Evolutionary conservation across 306 rosid species (phyloP).

Genomic region (Arachis hypogaea): DNA sequence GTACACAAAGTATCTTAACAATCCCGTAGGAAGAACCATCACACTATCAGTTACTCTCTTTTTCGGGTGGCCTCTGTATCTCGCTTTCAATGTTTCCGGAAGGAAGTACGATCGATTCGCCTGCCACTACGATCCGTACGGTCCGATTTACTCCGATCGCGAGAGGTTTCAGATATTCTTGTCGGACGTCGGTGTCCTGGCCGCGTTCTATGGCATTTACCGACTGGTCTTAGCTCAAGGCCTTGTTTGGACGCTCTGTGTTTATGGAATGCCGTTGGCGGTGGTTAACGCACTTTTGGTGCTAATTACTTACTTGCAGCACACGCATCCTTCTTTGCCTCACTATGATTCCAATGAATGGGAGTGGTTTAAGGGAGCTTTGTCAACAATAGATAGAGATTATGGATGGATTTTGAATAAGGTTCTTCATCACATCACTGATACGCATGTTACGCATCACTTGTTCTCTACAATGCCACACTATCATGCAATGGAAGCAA

Average conservation of each 20-base stretch:
- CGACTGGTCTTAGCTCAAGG: slow-evolving; percentile 49
- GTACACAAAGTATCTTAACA: slow-evolving; percentile 69
- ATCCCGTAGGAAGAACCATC: slow-evolving; percentile 60
- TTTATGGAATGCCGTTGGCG: slow-evolving; percentile 44
- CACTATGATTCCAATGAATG: slow-evolving; percentile 45
- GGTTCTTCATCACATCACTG: slow-evolving; percentile 39
- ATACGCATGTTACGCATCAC: slow-evolving; percentile 44
- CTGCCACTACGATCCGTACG: slow-evolving; percentile 72
- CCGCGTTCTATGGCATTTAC: slow-evolving; percentile 52
- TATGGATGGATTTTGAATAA: slow-evolving; percentile 39
- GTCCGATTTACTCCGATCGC: slow-evolving; percentile 71
- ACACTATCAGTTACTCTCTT: slow-evolving; percentile 48
- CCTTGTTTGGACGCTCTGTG: slow-evolving; percentile 60
- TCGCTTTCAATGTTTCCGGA: slow-evolving; percentile 75
- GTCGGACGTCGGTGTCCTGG: slow-evolving; percentile 62
- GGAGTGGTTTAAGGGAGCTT: slow-evolving; percentile 45
- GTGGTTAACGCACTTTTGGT: slow-evolving; percentile 28
- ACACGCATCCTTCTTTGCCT: slow-evolving; percentile 42
- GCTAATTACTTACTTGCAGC: slow-evolving; percentile 40
- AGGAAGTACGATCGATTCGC: slow-evolving; percentile 62
- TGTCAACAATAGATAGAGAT: slow-evolving; percentile 40
- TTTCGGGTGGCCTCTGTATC: slow-evolving; percentile 83
- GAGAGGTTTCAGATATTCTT: slow-evolving; percentile 65
- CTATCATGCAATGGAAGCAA: slow-evolving; percentile 90
- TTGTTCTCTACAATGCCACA: slow-evolving; percentile 84